Conservation (phyloP, 768 basidiomycete species). For the Boletus rufocinnamomeus region DNA sequence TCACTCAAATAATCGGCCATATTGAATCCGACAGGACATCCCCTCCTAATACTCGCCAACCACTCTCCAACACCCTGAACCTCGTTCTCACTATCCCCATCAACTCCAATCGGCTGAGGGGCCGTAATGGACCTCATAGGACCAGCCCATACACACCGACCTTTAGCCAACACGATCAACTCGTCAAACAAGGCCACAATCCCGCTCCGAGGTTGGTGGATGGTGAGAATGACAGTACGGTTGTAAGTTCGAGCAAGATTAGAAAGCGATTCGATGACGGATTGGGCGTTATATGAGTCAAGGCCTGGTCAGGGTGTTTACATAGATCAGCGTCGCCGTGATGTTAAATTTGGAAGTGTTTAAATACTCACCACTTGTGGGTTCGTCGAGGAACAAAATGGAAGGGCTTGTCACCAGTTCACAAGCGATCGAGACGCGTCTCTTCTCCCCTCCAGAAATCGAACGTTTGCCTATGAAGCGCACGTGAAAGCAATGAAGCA, state of each 20-base stretch:
- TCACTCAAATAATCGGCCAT: slow-evolving; percentile 94
- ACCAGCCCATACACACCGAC: slow-evolving; percentile 51
- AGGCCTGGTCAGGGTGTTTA: slow-evolving; percentile 53
- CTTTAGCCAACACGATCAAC: slow-evolving; percentile 80
- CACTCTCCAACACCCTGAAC: slow-evolving; percentile 49
- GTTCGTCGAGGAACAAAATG: slow-evolving; percentile 95
- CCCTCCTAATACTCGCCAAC: slow-evolving; percentile 73
- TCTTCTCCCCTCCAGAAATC: slow-evolving; percentile 97
- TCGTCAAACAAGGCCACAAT: slow-evolving; percentile 97
- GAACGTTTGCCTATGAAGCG: slow-evolving; percentile 67
- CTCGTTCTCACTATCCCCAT: slow-evolving; percentile 17
- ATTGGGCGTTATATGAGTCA: slow-evolving; percentile 94
- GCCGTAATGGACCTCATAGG: slow-evolving; percentile 25
- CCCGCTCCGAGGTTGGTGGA: slow-evolving; percentile 97
- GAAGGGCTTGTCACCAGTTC: slow-evolving; percentile 97
- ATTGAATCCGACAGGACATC: slow-evolving; percentile 93
- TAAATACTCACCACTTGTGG: slow-evolving; percentile 76
- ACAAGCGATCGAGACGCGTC: slow-evolving; percentile 95
- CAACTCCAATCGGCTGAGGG: slow-evolving; percentile 9
- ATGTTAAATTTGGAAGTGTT: not conserved
- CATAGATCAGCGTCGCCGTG: slow-evolving; percentile 2
- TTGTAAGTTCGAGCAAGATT: slow-evolving; percentile 87
- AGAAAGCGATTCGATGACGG: slow-evolving; percentile 87
- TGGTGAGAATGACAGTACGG: slow-evolving; percentile 95
- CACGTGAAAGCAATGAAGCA: slow-evolving; percentile 1